A percentile compares a stretch with the other conserved stretches of the same genome.
phyloP scores from a whole-genome alignment of 2,329 filamentous ascomycete species.

The Diplocarpon rosae region DNA sequence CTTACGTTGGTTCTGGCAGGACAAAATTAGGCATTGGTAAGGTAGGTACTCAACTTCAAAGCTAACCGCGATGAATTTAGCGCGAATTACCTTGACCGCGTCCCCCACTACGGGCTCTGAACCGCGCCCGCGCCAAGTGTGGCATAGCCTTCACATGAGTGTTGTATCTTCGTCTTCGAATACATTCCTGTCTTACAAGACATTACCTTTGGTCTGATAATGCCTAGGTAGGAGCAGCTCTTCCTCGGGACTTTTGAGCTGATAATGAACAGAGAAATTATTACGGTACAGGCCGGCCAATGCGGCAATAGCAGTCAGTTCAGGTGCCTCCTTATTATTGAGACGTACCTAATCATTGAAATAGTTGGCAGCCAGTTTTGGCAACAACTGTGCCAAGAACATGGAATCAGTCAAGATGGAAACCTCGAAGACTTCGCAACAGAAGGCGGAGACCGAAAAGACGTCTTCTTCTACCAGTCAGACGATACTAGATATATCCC shows the following conservation, averaged over 20 bases:
- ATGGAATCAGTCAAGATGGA: conserved; percentile 94
- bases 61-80: too few species aligned
- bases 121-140: conserved; percentile 3
- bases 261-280: conserved; percentile 67
- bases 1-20: not conserved
- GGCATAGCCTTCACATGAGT: too few species aligned
- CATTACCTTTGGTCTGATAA: conserved; percentile 21
- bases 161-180: too few species aligned
- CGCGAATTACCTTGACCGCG: conserved; percentile 8
- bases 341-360: not conserved
- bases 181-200: too few species aligned
- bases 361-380: conserved; percentile 94
- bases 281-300: conserved; percentile 97
- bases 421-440: conserved; percentile 97
- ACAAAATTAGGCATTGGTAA: not conserved
- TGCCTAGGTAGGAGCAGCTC: conserved; percentile 25
- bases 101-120: conserved; percentile 6
- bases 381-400: conserved; percentile 96
- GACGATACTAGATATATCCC: conserved; percentile 98
- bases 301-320: conserved; percentile 96
- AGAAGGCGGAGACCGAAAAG: conserved; percentile 93
- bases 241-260: not conserved
- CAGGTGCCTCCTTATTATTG: conserved; percentile 6
- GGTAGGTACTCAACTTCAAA: too few species aligned
- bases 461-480: conserved; percentile 99